Conservation (phyloP, 73 alveolate species). For the Symbiodinium pilosum region DNA sequence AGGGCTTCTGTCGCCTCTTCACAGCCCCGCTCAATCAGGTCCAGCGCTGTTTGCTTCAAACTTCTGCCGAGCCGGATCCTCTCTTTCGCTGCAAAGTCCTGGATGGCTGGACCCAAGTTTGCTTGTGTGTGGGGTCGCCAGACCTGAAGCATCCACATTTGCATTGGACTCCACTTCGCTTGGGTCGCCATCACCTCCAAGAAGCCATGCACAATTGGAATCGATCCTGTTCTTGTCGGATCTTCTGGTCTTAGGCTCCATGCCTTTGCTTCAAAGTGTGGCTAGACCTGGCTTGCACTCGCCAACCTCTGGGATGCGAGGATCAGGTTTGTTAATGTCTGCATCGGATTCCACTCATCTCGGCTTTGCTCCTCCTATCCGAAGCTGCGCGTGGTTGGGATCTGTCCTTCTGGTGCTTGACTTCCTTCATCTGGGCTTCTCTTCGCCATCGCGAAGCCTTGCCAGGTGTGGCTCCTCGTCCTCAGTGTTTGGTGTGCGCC, state of each 20-base stretch:
- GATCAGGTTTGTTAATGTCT: background rate
- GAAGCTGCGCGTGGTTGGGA: background rate
- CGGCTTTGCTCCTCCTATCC: background rate
- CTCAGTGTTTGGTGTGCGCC: background rate
- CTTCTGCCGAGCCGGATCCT: background rate
- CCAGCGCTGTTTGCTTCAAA: background rate
- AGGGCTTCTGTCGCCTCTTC: background rate
- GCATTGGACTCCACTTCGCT: background rate
- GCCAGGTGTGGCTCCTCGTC: background rate
- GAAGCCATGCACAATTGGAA: background rate
- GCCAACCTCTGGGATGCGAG: background rate
- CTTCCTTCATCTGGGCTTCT: background rate
- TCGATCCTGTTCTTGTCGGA: conserved; percentile 1
- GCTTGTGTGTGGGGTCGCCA: background rate
- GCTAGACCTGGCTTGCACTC: background rate
- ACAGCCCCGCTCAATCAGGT: background rate
- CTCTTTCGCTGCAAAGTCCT: background rate
- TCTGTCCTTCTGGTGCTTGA: background rate
- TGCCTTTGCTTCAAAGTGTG: background rate
- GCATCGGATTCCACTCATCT: background rate
- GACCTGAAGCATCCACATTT: background rate
- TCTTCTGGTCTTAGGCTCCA: background rate
- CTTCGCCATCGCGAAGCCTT: conserved; percentile 2
- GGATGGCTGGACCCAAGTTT: background rate
- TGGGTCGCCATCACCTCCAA: background rate